Base-by-base conservation (phyloP, 176 grass and related monocot species). In the Dendrocalamus sinicus region DNA sequence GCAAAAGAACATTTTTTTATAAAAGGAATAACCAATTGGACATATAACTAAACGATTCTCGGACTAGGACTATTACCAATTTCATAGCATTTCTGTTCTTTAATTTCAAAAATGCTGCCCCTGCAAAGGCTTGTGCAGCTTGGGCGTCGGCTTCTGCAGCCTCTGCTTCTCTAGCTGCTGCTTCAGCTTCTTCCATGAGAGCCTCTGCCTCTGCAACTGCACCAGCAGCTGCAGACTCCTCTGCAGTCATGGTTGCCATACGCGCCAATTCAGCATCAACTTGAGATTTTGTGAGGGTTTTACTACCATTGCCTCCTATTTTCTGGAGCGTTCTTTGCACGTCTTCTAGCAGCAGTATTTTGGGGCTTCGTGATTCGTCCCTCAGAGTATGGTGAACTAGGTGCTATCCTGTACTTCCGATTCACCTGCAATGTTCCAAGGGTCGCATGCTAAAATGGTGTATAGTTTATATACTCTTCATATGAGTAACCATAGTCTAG, bases 171-270 rank as follows among this genome's bases (percentile, higher is more conserved):
- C 76, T 95, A 22, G 82, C 64, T 81, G 95, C 92, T 57, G 90
- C 81, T 86, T 88, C 87, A 80, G 95, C 92, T 88, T 91, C 91
- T 72, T 85, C 79, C 51, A 93, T 78, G 40, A 86, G 85, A 70
- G 83, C 71, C 73, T 93, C 95, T 78, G 89, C 95, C 85, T 97
- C 95, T 76, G 81, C 88, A 88, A 97, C 86, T 70, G 92, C 90
- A 81, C 79, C 79, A 74, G 95, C 90, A 30, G 95, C 85, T 72
- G 90, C 91, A 89, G 92, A 86, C 79, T 94, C 89, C 81, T 89
- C 72, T 66, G 87, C 83, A 37, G 88, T 88, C 86, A 90, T 83
- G 55, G 86, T 86, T 84, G 72, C 28, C 75, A 90, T 94, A 47
- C 23, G 50, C 75, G 65, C 74, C 80, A 92, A 81, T 83, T 92